Conservation (phyloP, 2,329 filamentous ascomycete genomes). For the Aspergillus viridinutans region DNA sequence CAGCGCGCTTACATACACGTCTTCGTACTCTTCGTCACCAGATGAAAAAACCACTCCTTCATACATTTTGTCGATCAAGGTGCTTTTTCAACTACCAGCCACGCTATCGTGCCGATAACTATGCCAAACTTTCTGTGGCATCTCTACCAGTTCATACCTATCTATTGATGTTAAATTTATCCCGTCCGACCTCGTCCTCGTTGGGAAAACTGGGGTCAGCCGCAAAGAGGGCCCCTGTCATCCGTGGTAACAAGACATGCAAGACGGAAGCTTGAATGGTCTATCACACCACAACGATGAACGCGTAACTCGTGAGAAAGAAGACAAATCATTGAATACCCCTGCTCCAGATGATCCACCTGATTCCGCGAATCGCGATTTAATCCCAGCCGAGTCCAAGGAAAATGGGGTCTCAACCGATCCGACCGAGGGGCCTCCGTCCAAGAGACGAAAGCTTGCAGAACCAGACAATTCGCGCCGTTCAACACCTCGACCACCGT, state of each 20-base stretch:
- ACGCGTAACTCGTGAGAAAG: conserved; percentile 30
- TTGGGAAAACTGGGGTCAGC: conserved; percentile 45
- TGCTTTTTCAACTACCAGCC: conserved; percentile 33
- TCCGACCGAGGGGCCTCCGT: conserved; percentile 37
- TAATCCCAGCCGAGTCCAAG: conserved; percentile 25
- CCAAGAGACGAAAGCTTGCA: conserved; percentile 44
- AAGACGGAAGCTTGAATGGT: conserved; percentile 43
- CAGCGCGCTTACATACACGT: conserved; percentile 31
- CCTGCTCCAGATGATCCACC: conserved; percentile 16
- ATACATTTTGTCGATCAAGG: conserved; percentile 30
- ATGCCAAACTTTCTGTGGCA: conserved; percentile 41
- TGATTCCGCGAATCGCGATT: conserved; percentile 21
- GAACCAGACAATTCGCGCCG: conserved; percentile 31
- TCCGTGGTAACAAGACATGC: conserved; percentile 43
- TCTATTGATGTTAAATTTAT: conserved; percentile 39
- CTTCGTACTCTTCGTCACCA: conserved; percentile 23
- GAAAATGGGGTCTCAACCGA: conserved; percentile 25
- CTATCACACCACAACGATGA: conserved; percentile 36
- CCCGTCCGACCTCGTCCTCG: conserved; percentile 33
- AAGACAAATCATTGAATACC: conserved; percentile 19
- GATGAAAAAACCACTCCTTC: conserved; percentile 40
- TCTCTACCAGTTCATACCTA: conserved; percentile 28
- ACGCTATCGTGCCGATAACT: conserved; percentile 41
- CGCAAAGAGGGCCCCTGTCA: conserved; percentile 39
- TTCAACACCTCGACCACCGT: conserved; percentile 47